Evolutionary conservation across 2,329 filamentous ascomycete species (phyloP).

Genomic region (Aspergillus sp.): DNA sequence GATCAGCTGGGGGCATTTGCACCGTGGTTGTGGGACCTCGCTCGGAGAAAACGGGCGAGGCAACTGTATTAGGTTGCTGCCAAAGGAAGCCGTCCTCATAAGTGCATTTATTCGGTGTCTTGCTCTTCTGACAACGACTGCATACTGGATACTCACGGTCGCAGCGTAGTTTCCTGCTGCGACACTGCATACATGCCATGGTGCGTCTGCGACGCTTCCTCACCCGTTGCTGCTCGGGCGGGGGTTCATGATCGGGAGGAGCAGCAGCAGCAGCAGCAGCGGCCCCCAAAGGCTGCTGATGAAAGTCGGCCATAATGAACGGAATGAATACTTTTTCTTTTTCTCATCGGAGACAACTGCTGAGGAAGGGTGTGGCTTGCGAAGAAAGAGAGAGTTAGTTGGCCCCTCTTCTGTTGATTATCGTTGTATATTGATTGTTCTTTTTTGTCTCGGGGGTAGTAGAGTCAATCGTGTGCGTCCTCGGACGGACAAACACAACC

Average conservation of each 20-base stretch:
- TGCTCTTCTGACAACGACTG: constrained; percentile 41
- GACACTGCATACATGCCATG: constrained; percentile 46
- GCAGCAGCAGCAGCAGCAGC: no score
- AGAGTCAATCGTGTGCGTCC: no score
- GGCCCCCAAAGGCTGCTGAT: constrained; percentile 7
- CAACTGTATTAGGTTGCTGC: constrained; percentile 41
- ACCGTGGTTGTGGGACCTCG: constrained; percentile 23
- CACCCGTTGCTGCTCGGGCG: constrained; percentile 26
- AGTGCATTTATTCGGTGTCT: constrained; percentile 38
- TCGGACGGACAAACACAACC: no score
- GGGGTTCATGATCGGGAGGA: constrained; percentile 11
- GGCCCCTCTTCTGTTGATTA: neutral
- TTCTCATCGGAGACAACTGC: neutral
- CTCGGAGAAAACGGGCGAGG: constrained; percentile 28
- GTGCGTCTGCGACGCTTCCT: constrained; percentile 43
- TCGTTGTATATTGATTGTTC: no score
- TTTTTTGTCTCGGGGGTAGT: no score
- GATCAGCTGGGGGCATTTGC: constrained; percentile 25
- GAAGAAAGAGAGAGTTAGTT: neutral
- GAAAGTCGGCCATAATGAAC: constrained; percentile 19
- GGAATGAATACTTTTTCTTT: neutral
- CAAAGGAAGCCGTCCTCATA: constrained; percentile 45
- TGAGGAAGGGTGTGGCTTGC: neutral
- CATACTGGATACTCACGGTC: constrained; percentile 46
- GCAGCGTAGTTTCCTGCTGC: constrained; percentile 46